Conservation (phyloP, 2,329 filamentous ascomycete genomes). For the Davidsoniella virescens region DNA sequence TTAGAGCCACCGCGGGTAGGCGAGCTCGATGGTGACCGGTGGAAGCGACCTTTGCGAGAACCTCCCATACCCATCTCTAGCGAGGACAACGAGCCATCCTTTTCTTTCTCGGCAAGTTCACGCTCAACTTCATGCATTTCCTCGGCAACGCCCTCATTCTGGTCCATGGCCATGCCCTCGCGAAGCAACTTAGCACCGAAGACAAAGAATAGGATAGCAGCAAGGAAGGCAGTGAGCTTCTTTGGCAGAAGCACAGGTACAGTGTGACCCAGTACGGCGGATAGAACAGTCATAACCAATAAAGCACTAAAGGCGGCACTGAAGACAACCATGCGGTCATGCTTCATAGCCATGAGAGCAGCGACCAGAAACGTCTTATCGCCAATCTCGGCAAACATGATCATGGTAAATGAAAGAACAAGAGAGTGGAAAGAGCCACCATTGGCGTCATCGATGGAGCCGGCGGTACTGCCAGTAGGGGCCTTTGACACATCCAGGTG, state of each 20-base stretch:
- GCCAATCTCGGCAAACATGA: conserved; percentile 87
- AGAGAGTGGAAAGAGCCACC: conserved; percentile 62
- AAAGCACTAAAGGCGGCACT: conserved; percentile 85
- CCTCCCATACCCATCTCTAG: conserved; percentile 68
- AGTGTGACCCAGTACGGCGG: conserved; percentile 79
- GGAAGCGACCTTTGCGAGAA: conserved; percentile 58
- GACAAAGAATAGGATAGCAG: conserved; percentile 69
- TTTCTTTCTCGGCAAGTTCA: conserved; percentile 87
- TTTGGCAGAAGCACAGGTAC: conserved; percentile 83
- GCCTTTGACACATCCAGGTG: conserved; percentile 35
- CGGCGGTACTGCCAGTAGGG: conserved; percentile 14
- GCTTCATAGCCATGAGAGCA: conserved; percentile 97
- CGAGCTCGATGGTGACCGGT: conserved; percentile 53
- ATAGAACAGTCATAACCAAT: conserved; percentile 86
- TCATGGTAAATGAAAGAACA: conserved; percentile 88
- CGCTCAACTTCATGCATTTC: conserved; percentile 96
- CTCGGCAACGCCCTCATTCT: conserved; percentile 79
- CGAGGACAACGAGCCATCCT: conserved; percentile 48
- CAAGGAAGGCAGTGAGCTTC: conserved; percentile 75
- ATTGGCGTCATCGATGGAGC: conserved; percentile 15
- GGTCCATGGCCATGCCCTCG: conserved; percentile 78
- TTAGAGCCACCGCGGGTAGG: conserved; percentile 30
- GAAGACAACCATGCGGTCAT: conserved; percentile 84
- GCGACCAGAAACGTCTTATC: conserved; percentile 98
- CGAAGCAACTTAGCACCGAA: conserved; percentile 74